Percentiles rank a stretch among this genome's conserved stretches.
phyloP scores from a whole-genome alignment of 1,139 yeast species.

The Groenewaldozyma sp. region DNA sequence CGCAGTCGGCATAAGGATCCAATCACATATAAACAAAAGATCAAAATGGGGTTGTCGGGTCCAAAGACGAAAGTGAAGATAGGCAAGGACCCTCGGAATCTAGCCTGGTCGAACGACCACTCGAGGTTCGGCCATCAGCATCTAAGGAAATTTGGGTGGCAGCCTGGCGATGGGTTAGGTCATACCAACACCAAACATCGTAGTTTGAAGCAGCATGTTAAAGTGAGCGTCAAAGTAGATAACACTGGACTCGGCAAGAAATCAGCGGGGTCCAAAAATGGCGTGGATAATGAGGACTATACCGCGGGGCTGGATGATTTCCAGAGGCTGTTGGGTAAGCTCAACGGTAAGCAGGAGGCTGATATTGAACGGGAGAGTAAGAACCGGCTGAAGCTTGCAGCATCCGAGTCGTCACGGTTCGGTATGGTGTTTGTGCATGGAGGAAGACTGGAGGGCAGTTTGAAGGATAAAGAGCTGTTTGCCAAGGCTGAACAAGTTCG shows the following conservation, averaged over 20 bases:
- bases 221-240: conserved; percentile 72
- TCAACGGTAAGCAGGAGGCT: conserved; percentile 38
- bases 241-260: conserved; percentile 83
- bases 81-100: conserved; percentile 89
- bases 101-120: conserved; percentile 86
- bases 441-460: conserved; percentile 45
- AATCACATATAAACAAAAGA: too few relatives aligned
- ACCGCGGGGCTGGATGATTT: conserved; percentile 89
- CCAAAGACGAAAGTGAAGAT: conserved; percentile 73
- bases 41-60: conserved; percentile 80
- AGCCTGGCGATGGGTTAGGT: conserved; percentile 85
- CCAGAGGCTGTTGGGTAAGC: conserved; percentile 78
- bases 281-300: conserved; percentile 61
- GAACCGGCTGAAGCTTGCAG: conserved; percentile 36
- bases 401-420: conserved; percentile 69
- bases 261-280: conserved; percentile 39
- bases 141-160: conserved; percentile 79
- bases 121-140: conserved; percentile 82
- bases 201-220: conserved; percentile 63
- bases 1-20: too few relatives aligned
- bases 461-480: conserved; percentile 31
- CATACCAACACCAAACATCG: conserved; percentile 42
- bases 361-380: conserved; percentile 23
- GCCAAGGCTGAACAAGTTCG: conserved; percentile 50
- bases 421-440: conserved; percentile 84